Evolutionary conservation across 2,329 filamentous ascomycete genomes (phyloP), one percentile per base, ranked within the genome.

Genomic region (Plectosphaerella cucumerina): DNA sequence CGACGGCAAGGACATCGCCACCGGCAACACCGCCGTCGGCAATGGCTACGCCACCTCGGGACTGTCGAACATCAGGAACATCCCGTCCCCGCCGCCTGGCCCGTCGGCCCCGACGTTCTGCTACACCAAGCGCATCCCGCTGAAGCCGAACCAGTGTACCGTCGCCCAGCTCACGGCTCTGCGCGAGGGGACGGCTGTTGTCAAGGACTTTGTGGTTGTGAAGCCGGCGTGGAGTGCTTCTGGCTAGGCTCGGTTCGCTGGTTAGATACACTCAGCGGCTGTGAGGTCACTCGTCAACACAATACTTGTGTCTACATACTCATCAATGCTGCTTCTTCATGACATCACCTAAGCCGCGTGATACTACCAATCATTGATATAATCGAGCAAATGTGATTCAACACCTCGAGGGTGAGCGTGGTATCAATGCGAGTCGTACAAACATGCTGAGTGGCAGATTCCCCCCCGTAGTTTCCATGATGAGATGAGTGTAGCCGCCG

Each of bases 1-100:
- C 50, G 70, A 66, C 43, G 72, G 75, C 20, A 69, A 64, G 58
- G 79, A 82, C 53, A 67, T 80, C 35, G 71, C 76, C 3, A 75
- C 74, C 4, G 73, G 81, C 10, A 66, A 66, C 14, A 76, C 77
- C 5, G 69, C 71, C 39, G 80, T 81, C 26, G 26, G 18, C 17
- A 9, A 23, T 18, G 9, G 21, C 39, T 45, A 44, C 41, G 18
- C 39, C 18, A 50, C 48, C 23, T 14, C 22, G 17, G 48, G 48
- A 1, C 41, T 26, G 9, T 6, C 23, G 5, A 26, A 44, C n/a
- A 44, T 50, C 6, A 26, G 48, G 4, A 18, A 22, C 31, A 17
- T 23, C 23, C 26, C 23, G n/a, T n/a, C 20, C 6, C 20, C 41
- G 23, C 26, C 20, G 17, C 48, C 48, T 4, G 17, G 20, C 4